Evolutionary conservation across 1,284 basidiomycete genomes (phyloP).

Genomic region (Ceratobasidium sp.): DNA sequence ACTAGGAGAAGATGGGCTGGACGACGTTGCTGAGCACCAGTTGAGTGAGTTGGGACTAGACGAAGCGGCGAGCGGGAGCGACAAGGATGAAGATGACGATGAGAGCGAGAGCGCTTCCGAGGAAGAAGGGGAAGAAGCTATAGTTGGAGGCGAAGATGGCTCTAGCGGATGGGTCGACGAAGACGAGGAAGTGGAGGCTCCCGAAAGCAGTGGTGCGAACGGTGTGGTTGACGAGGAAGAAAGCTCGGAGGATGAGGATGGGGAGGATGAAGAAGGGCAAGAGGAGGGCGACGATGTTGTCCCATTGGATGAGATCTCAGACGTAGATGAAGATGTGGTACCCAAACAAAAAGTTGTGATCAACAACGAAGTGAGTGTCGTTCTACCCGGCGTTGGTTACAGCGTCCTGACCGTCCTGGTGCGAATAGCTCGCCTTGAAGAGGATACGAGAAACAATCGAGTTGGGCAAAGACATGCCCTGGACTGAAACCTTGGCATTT

Average conservation of each 20-base stretch:
- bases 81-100: conserved; percentile 51
- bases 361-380: conserved; percentile 75
- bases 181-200: conserved; percentile 46
- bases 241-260: conserved; percentile 46
- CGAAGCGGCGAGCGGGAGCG: conserved; percentile 28
- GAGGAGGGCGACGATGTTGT: conserved; percentile 60
- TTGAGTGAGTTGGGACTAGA: conserved; percentile 53
- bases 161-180: conserved; percentile 46
- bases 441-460: conserved; percentile 83
- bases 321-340: conserved; percentile 79
- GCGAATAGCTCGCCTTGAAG: conserved; percentile 75
- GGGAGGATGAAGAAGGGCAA: conserved; percentile 53
- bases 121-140: conserved; percentile 35
- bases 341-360: conserved; percentile 84
- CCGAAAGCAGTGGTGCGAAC: conserved; percentile 44
- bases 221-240: conserved; percentile 41
- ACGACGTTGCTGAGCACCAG: conserved; percentile 60
- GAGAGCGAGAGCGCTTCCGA: conserved; percentile 46
- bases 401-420: neutral
- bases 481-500: conserved; percentile 86
- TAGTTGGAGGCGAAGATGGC: conserved; percentile 45
- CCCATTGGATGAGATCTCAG: conserved; percentile 76
- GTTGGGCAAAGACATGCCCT: conserved; percentile 78
- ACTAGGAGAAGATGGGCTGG: conserved; percentile 72
- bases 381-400: conserved; percentile 18